Base-by-base conservation (phyloP, 2,329 filamentous ascomycete species). In the Apiospora koreana region DNA sequence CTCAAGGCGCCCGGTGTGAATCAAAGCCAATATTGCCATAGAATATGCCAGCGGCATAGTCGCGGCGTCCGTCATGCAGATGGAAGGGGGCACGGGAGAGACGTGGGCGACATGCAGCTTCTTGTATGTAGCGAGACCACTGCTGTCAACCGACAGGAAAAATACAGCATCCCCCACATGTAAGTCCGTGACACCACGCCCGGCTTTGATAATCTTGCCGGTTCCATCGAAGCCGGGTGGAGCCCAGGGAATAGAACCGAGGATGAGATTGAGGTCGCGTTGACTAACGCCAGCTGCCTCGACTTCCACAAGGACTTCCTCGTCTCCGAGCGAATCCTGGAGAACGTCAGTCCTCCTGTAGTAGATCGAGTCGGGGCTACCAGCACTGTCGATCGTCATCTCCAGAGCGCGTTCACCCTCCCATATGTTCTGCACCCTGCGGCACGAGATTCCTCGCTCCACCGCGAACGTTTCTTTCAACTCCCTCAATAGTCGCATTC, bases 301-400 rank as follows among this genome's bases (percentile, higher is more conserved):
- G 10, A 79, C 75, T 23, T 71, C 73, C 46, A 79, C 73, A 68
- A 78, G 77, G 14, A 79, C 74, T 82, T 77, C 76, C 75, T 83
- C 69, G 80, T 77, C 1, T 71, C 76, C 42, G 76, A 82, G 28
- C 3, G 58, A 66, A 9, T 62, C 31, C 14, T 72, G 50, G 2
- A 74, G 46, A 8, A 50, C 46, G 10, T 75, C 65, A 1, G 69
- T 74, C 31, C 73, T 68, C 18, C 72, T 71, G 35, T 74, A 78
- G 58, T 76, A 76, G 38, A 77, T 73, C 5, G 74, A 74, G 28
- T 78, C 76, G 9, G 73, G 70, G 65, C 72, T 74, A 4, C 76
- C 76, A 0, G 75, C 72, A 42, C 72, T 68, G 3, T 75, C 75
- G 8, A 77, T 68, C 0, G 76, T 77, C 73, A 78, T 72, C 50